Percentiles rank a stretch among this genome's conserved stretches.
Evolutionary conservation across 805 yeast species (phyloP).

Genomic region (Clavispora vitiphila): DNA sequence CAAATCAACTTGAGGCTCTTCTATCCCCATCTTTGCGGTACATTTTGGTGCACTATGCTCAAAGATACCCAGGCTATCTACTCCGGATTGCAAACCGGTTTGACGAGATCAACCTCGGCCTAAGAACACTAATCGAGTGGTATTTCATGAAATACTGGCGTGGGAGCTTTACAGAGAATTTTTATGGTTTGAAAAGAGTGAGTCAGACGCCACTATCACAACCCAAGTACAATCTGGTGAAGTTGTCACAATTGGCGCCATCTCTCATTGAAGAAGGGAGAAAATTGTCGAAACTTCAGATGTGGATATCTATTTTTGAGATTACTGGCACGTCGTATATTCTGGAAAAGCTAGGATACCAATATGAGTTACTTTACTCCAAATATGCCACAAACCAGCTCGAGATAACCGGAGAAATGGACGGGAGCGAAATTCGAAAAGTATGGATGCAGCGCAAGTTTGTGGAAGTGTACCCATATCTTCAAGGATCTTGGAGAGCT

Average conservation of each 20-base stretch:
- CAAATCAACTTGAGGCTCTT: slow-evolving; percentile 70
- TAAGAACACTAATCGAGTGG: slow-evolving; percentile 67
- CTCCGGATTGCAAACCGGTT: slow-evolving; percentile 59
- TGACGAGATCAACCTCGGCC: slow-evolving; percentile 66
- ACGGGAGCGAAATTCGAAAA: slow-evolving; percentile 21
- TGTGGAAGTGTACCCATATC: slow-evolving; percentile 56
- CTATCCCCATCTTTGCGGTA: slow-evolving; percentile 80
- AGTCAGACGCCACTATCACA: slow-evolving; percentile 31
- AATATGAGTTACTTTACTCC: slow-evolving; percentile 61
- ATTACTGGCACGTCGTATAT: slow-evolving; percentile 65
- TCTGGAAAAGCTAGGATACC: slow-evolving; percentile 58
- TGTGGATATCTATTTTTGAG: slow-evolving; percentile 49
- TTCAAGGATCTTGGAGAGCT: slow-evolving; percentile 43
- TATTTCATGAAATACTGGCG: slow-evolving; percentile 69
- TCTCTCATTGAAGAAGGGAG: slow-evolving; percentile 46
- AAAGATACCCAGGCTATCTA: slow-evolving; percentile 66
- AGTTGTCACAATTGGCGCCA: slow-evolving; percentile 34
- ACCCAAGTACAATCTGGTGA: slow-evolving; percentile 24
- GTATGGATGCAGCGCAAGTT: slow-evolving; percentile 37
- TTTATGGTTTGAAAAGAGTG: slow-evolving; percentile 79
- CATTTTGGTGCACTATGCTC: slow-evolving; percentile 75
- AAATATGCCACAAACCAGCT: slow-evolving; percentile 48
- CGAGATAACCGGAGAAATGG: slow-evolving; percentile 16
- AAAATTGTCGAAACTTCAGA: slow-evolving; percentile 50
- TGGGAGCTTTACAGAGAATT: slow-evolving; percentile 84